phyloP scores from a whole-genome alignment of 1,284 basidiomycete genomes.

The Irpex sp. region DNA sequence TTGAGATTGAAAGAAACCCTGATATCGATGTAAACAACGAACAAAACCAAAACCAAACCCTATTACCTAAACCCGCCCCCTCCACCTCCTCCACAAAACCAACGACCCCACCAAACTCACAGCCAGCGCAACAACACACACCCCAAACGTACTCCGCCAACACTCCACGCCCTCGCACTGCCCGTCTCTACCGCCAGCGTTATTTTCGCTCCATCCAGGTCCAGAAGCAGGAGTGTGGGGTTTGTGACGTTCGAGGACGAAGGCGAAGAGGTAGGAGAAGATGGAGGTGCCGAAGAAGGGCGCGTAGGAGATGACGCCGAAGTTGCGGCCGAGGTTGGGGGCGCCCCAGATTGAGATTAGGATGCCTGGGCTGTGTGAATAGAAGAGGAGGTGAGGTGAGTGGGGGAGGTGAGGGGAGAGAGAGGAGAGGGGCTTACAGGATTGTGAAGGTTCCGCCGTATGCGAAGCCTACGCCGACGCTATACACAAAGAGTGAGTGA shows the following conservation, averaged over 20 bases:
- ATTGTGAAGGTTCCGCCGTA: slow-evolving; percentile 70
- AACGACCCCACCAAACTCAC: slow-evolving; percentile 41
- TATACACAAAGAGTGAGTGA: slow-evolving; percentile 20
- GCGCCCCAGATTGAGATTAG: slow-evolving; percentile 68
- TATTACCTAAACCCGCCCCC: slow-evolving; percentile 38
- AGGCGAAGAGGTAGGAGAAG: slow-evolving; percentile 76
- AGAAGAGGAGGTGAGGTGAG: slow-evolving; percentile 2
- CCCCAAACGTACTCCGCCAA: slow-evolving; percentile 63
- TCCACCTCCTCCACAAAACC: slow-evolving; percentile 62
- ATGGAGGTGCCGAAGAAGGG: slow-evolving; percentile 69
- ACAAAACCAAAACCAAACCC: too few species aligned
- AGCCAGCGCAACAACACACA: slow-evolving; percentile 40
- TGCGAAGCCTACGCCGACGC: slow-evolving; percentile 58
- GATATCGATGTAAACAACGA: background rate
- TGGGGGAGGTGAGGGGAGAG: too few species aligned
- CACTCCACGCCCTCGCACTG: slow-evolving; percentile 55
- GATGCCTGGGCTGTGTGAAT: slow-evolving; percentile 54
- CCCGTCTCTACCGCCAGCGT: background rate
- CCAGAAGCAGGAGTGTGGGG: too few species aligned
- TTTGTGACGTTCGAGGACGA: slow-evolving; percentile 46
- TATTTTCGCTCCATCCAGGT: slow-evolving; percentile 24
- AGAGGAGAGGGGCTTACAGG: slow-evolving; percentile 56
- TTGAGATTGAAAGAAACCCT: background rate
- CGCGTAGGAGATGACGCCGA: slow-evolving; percentile 67
- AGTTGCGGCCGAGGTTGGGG: slow-evolving; percentile 68